Base-by-base conservation (phyloP, 257 asterid genomes). In the Orobanche coerulescens region DNA sequence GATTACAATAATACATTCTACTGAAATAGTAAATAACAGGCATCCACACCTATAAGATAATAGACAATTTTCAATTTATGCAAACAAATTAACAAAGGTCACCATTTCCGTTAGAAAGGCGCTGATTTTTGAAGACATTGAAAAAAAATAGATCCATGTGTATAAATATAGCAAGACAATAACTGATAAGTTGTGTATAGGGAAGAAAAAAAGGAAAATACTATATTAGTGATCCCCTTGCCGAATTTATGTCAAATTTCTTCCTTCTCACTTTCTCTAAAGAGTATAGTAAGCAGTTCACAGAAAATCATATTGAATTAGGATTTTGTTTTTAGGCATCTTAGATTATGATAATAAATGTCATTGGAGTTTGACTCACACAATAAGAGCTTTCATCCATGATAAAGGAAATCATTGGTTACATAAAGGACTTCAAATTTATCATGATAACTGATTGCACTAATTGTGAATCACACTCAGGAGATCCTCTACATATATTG, bases 261-360 rank as follows among this genome's bases (percentile, higher is more conserved):
- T 19, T 30, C 52, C 20, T 13, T 42, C 43, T 36, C 47, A 18
- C 28, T 8, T 19, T 36, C 53, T 23, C 23, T n/a, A 8, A 49
- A 49, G 46, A 18, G 23, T 7, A 68, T 6, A 22, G 13, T 6
- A 34, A 25, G 26, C 7, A 22, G 58, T 34, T 63, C 33, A 8
- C 5, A 9, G 50, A 50, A 49, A 63, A 36, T 39, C 13, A 25
- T 58, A 16, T 16, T 12, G 18, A 43, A 61, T 43, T 26, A 5
- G 10, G 22, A 42, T 18, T 14, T 42, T 15, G 22, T 15, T 42
- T 15, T 4, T 42, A 5, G 20, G 39, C 52, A 50, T 52, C 64
- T 33, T n/a, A 19, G 64, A n/a, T 61, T 20, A 39, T 49, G 51
- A 67, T 16, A 59, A 46, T 58, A 9, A 26, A 16, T 16, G 12